Evolutionary conservation across 345 rosid species (phyloP).

Genomic region (Theobroma cacao): DNA sequence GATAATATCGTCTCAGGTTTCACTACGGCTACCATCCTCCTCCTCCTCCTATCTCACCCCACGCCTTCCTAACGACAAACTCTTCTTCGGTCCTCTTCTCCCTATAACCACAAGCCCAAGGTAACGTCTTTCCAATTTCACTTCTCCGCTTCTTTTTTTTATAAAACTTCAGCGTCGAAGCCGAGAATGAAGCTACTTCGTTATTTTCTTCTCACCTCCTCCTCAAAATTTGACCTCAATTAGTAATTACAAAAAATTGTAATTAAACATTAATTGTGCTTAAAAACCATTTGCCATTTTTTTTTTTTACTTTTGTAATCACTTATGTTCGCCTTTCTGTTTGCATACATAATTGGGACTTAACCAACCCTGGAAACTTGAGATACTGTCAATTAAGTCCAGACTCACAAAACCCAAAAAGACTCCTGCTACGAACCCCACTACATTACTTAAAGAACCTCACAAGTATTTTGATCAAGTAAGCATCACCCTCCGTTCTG

Average conservation of each 20-base stretch:
- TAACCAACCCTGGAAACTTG: conserved; percentile 7
- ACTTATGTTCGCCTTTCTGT: neutral
- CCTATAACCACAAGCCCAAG: conserved; percentile 11
- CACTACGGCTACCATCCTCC: no score
- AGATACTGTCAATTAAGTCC: conserved; percentile 26
- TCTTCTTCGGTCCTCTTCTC: conserved; percentile 16
- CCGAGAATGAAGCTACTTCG: no score
- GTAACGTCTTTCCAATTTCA: neutral
- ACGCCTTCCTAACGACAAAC: conserved; percentile 7
- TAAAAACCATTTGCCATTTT: no score
- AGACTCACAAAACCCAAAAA: conserved; percentile 32
- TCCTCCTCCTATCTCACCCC: conserved; percentile 28
- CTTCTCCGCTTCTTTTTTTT: neutral
- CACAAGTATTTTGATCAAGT: conserved; percentile 77
- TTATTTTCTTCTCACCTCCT: no score
- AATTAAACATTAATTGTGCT: no score
- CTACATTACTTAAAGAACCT: conserved; percentile 49
- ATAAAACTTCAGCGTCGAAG: no score
- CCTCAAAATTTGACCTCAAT: no score
- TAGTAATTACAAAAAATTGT: no score
- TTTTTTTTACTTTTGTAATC: neutral
- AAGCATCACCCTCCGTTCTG: conserved; percentile 59
- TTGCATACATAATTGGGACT: conserved; percentile 17
- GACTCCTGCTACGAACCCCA: conserved; percentile 19
- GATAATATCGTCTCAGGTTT: conserved; percentile 33